These are phyloP conservation scores for Candida adriatica DNA, from an alignment of 805 yeast genomes.

Conservation along the genomic window DNA sequence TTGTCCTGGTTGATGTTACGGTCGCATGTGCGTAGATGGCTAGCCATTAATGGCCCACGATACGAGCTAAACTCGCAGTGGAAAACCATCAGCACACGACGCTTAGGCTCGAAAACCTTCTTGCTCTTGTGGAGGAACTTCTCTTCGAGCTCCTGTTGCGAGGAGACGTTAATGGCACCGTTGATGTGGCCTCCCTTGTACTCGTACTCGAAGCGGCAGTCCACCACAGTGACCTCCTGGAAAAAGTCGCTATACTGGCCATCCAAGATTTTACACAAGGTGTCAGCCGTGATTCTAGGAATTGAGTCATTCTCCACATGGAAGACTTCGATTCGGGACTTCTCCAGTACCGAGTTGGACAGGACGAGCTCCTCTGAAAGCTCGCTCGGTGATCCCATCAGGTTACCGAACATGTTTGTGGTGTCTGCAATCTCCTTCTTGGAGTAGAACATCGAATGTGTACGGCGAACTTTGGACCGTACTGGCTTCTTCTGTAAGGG, in stretches of 20 bases:
- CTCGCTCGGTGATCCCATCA: constrained; percentile 19
- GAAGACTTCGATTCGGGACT: constrained; percentile 35
- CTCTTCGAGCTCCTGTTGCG: constrained; percentile 61
- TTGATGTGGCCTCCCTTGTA: constrained; percentile 88
- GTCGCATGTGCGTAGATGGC: constrained; percentile 77
- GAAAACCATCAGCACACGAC: constrained; percentile 57
- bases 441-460: constrained; percentile 64
- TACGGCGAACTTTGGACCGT: constrained; percentile 43
- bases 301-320: constrained; percentile 51
- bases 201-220: constrained; percentile 92
- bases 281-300: constrained; percentile 57
- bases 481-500: constrained; percentile 30
- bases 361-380: constrained; percentile 3
- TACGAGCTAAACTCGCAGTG: constrained; percentile 94
- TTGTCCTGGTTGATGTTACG: constrained; percentile 62
- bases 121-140: constrained; percentile 31
- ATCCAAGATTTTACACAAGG: constrained; percentile 49
- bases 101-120: constrained; percentile 13
- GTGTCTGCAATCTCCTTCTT: constrained; percentile 38
- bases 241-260: constrained; percentile 44
- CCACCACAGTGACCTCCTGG: constrained; percentile 48
- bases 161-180: constrained; percentile 72
- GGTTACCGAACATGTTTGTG: constrained; percentile 26
- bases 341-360: constrained; percentile 16
- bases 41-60: constrained; percentile 92